phyloP scores from a whole-genome alignment of 257 asterid species.

The Buddleja alternifolia region DNA sequence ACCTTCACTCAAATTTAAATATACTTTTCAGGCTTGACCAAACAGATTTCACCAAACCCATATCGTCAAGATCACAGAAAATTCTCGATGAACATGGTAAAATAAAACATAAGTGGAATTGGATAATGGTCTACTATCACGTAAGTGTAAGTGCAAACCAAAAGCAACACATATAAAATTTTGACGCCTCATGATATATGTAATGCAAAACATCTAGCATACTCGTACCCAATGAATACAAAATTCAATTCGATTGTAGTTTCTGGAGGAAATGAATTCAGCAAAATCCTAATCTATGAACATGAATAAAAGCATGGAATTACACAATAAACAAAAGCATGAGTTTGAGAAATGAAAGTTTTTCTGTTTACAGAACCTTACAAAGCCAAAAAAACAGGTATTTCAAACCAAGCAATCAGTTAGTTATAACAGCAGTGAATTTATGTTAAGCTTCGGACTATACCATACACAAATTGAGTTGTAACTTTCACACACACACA shows the following conservation, averaged over 20 bases:
- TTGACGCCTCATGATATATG: no score
- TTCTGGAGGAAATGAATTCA: not conserved
- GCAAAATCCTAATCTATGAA: not conserved
- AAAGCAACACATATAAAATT: not conserved
- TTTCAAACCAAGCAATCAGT: not conserved
- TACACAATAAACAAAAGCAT: not conserved
- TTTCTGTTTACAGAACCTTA: not conserved
- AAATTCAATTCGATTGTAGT: not conserved
- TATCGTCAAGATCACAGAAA: not conserved
- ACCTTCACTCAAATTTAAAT: not conserved
- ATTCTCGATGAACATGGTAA: conserved; percentile 3
- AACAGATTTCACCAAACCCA: not conserved
- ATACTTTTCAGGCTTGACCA: conserved; percentile 8
- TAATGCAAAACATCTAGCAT: conserved; percentile 9
- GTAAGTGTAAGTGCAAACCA: not conserved
- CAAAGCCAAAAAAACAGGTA: not conserved
- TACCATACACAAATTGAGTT: not conserved
- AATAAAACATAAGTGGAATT: not conserved
- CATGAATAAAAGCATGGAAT: not conserved
- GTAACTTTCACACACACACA: not conserved
- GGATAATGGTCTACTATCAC: not conserved
- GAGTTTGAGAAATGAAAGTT: not conserved
- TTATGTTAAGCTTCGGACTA: no score
- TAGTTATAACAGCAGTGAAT: not conserved
- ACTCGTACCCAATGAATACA: not conserved